Conservation (phyloP, 139 green algal species). For the Diplosphaera chodatii region DNA sequence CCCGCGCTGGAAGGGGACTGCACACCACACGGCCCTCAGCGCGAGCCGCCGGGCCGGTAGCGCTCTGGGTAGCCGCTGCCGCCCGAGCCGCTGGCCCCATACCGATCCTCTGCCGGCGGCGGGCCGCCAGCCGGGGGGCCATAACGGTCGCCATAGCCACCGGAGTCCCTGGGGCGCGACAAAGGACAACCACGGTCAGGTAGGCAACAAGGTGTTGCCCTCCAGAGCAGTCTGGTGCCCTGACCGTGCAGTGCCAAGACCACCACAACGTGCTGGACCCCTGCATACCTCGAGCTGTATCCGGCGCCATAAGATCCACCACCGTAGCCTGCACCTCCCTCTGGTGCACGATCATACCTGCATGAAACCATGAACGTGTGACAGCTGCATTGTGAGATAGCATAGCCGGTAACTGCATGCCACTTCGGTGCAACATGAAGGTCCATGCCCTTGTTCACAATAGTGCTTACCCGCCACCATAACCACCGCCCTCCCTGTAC, state of each 20-base stretch:
- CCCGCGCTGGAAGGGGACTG: too few species aligned
- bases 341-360: neutral
- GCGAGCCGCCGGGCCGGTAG: neutral
- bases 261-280: too few species aligned
- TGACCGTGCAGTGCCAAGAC: too few species aligned
- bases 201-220: too few species aligned
- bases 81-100: neutral
- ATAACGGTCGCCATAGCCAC: neutral
- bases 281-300: neutral
- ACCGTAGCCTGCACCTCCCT: neutral
- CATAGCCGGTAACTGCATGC: too few species aligned
- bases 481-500: slow-evolving; percentile 1
- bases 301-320: neutral
- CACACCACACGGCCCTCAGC: neutral
- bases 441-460: too few species aligned
- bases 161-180: neutral
- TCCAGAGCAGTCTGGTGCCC: too few species aligned
- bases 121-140: neutral
- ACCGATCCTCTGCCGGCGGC: neutral
- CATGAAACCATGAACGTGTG: too few species aligned
- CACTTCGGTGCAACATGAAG: too few species aligned
- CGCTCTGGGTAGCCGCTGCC: neutral
- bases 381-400: too few species aligned
- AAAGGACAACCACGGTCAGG: too few species aligned
- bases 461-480: neutral